Base-by-base conservation (phyloP, 192 early-diverging fungal species). In the Mortierella hygrophila region DNA sequence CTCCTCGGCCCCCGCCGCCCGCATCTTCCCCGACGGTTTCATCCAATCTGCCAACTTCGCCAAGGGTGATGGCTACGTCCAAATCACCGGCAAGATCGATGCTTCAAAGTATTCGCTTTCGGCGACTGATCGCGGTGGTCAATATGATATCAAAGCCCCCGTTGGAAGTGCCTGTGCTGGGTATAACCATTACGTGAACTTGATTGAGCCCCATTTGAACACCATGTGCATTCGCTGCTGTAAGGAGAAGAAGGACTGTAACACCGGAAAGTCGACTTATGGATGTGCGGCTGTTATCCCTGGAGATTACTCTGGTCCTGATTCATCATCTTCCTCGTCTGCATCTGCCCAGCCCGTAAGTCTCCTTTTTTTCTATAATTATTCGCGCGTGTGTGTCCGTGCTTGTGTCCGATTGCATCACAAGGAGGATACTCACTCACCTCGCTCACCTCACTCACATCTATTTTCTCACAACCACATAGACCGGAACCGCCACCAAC, bases 191-290 rank as follows among this genome's bases (percentile, higher is more conserved):
- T 92, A 89, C 75, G 91, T 92, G 40, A 92, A 92, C 68, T 70
- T 92, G 57, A 83, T 92, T 65, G 91, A 92, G 69, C 91, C 91
- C 44, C 47, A 84, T 38, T 60, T 44, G 13, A 77, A 88, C 47
- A 80, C 65, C 40, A 90, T 88, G 72, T 92, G 91, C 74, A 92
- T 92, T 65, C 87, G 89, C 23, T 92, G 92, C 75, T 92, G 91
- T 38, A 86, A 88, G 54, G 75, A 89, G 29, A 76, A 73, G 38
- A 54, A 23, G 41, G 88, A 88, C 40, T 92, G 91, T 65, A 87
- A 89, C 75, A 85, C 85, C 11, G 83, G 88, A 44, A 90, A 87
- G 46, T 89, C 87, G 16, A 81, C 88, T 42, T 78, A 82, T 26
- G 91, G 91, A 9, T 92, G 91, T 68, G 76, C 75, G 8, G 35